phyloP scores from a whole-genome alignment of 768 basidiomycete genomes.

The Jaapia argillacea region DNA sequence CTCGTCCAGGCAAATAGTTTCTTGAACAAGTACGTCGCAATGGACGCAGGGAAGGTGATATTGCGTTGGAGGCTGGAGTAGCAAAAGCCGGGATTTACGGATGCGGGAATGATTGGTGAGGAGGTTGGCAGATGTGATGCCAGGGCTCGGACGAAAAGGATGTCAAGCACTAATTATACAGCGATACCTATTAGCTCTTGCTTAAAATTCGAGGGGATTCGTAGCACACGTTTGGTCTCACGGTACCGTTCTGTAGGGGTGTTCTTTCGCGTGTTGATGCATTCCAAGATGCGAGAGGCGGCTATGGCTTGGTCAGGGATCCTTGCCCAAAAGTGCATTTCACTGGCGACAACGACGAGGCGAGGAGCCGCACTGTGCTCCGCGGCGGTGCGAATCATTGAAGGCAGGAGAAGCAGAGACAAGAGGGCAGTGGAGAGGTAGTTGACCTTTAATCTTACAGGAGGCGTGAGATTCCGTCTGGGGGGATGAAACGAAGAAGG shows the following conservation, averaged over 20 bases:
- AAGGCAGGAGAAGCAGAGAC: slow-evolving; percentile 31
- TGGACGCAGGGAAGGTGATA: slow-evolving; percentile 1
- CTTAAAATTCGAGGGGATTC: slow-evolving; percentile 17
- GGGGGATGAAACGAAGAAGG: too few relatives aligned
- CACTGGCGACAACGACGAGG: slow-evolving; percentile 34
- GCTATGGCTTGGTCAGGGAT: too few relatives aligned
- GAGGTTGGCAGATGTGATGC: slow-evolving; percentile 18
- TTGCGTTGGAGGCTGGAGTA: slow-evolving; percentile 19
- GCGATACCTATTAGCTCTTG: background rate
- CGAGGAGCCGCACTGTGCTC: slow-evolving; percentile 22
- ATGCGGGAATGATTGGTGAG: slow-evolving; percentile 19
- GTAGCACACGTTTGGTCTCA: too few relatives aligned
- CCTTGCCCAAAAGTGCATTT: slow-evolving; percentile 24
- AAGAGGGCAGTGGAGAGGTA: slow-evolving; percentile 30
- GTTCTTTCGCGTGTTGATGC: too few relatives aligned
- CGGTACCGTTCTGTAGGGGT: too few relatives aligned
- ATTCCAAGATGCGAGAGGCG: too few relatives aligned
- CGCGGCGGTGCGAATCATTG: slow-evolving; percentile 27
- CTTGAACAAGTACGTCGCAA: slow-evolving; percentile 4
- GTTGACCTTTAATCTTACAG: slow-evolving; percentile 43
- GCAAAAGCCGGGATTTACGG: slow-evolving; percentile 26
- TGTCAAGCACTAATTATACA: slow-evolving; percentile 20
- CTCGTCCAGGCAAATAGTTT: slow-evolving; percentile 19
- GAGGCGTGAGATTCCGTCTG: too few relatives aligned
- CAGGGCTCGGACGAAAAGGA: slow-evolving; percentile 27